A percentile compares a stretch with the other conserved stretches of the same genome.
phyloP scores from a whole-genome alignment of 2,329 filamentous ascomycete genomes.

The Stenocarpella maydis region DNA sequence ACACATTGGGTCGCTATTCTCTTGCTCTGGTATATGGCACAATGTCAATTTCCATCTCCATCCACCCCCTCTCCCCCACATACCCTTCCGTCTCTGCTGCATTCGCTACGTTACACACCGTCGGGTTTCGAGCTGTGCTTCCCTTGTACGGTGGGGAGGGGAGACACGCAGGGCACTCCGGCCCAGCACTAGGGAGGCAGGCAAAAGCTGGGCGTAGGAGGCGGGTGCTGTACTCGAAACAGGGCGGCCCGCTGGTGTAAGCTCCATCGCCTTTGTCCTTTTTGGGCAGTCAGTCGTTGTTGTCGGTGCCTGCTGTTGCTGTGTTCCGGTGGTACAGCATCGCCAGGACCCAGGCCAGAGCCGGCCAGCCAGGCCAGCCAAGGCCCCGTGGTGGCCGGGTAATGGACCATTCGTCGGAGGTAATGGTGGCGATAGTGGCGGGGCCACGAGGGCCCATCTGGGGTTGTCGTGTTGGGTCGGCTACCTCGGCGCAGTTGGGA shows the following conservation, averaged over 20 bases:
- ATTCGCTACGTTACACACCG: slow-evolving; percentile 30
- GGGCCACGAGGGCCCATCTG: neutral
- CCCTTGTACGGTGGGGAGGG: slow-evolving; percentile 18
- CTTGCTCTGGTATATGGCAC: too few species aligned
- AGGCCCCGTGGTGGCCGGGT: neutral
- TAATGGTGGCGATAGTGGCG: neutral
- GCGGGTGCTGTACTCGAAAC: slow-evolving; percentile 33
- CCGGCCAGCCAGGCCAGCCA: neutral
- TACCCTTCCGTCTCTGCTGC: neutral
- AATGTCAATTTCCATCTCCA: neutral
- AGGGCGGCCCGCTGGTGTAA: slow-evolving; percentile 7
- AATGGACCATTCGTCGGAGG: too few species aligned
- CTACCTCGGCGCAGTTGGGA: neutral
- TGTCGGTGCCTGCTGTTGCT: neutral
- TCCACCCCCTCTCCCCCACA: neutral
- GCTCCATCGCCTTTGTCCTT: slow-evolving; percentile 7
- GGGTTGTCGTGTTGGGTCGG: neutral
- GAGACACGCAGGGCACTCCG: slow-evolving; percentile 19
- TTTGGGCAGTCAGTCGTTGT: neutral
- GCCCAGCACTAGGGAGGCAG: slow-evolving; percentile 7
- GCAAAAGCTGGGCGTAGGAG: slow-evolving; percentile 23
- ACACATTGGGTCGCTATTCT: neutral
- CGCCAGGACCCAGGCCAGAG: neutral
- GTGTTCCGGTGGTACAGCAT: slow-evolving; percentile 26
- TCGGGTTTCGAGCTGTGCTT: slow-evolving; percentile 32